These are phyloP conservation scores for Breviolum minutum DNA, from an alignment of 73 alveolate genomes.

Conservation along the genomic window DNA sequence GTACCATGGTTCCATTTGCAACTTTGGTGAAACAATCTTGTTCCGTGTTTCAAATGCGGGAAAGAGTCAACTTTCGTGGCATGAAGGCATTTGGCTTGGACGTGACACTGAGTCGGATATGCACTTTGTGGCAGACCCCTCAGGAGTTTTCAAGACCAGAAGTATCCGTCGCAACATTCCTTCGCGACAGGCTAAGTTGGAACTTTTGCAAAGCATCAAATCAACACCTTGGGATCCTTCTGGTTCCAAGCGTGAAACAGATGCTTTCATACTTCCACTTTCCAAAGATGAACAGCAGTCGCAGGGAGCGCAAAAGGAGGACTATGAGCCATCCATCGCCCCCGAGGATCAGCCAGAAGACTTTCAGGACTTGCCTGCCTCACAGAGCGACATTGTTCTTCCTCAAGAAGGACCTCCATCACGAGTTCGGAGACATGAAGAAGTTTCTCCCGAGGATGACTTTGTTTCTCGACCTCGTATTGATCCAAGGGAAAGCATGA, in stretches of 20 bases:
- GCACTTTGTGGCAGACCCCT: background rate
- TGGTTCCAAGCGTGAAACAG: background rate
- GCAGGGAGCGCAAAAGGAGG: background rate
- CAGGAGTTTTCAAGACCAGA: conserved; percentile 2
- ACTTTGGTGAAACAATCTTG: background rate
- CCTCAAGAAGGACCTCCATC: too few relatives aligned
- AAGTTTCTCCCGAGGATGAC: too few relatives aligned
- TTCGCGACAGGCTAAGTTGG: background rate
- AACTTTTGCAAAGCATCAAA: background rate
- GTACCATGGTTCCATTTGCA: background rate
- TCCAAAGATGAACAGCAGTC: background rate
- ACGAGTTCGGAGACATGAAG: too few relatives aligned
- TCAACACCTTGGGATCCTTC: conserved; percentile 31
- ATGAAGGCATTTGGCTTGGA: conserved; percentile 53
- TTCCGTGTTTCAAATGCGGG: background rate
- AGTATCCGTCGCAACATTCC: background rate
- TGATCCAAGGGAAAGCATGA: too few relatives aligned
- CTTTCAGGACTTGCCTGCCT: too few relatives aligned
- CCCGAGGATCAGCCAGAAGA: too few relatives aligned
- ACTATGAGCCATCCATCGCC: too few relatives aligned
- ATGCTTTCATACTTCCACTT: background rate
- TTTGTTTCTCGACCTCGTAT: too few relatives aligned
- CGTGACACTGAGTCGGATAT: background rate
- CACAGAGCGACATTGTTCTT: too few relatives aligned
- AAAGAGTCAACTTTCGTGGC: background rate